Conservation (phyloP, 202 grass and related monocot genomes). For the Setaria viridis region DNA sequence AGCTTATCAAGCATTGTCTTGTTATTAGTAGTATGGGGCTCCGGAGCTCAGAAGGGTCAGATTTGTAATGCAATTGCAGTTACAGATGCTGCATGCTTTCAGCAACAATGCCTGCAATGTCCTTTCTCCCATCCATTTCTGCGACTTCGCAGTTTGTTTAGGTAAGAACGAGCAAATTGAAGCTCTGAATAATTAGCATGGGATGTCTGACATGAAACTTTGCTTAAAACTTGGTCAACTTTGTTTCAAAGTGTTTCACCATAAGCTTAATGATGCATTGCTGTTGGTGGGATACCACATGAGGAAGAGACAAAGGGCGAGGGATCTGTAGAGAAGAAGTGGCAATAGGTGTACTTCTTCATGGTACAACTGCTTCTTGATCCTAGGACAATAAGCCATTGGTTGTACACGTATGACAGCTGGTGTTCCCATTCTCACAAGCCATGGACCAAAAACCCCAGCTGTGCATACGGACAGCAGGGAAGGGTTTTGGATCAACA, state of each 20-base stretch:
- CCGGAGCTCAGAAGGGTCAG: background rate
- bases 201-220: background rate
- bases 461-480: slow-evolving; percentile 28
- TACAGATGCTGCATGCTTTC: background rate
- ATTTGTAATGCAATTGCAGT: background rate
- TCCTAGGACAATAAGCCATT: slow-evolving; percentile 34
- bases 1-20: slow-evolving; percentile 20
- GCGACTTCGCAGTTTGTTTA: background rate
- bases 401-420: slow-evolving; percentile 31
- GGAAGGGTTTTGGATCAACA: slow-evolving; percentile 11
- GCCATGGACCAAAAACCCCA: slow-evolving; percentile 33
- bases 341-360: slow-evolving; percentile 10
- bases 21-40: slow-evolving; percentile 33
- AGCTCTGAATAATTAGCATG: background rate
- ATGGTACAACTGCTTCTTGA: slow-evolving; percentile 24
- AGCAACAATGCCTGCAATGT: background rate
- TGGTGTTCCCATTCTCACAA: background rate
- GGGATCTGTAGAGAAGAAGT: background rate
- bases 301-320: background rate
- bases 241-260: background rate
- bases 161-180: background rate
- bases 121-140: background rate
- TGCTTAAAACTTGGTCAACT: background rate
- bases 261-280: background rate
- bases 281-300: background rate